Conservation (phyloP, 2,329 filamentous ascomycete genomes). For the Arthrobotrys pseudoclavata region DNA sequence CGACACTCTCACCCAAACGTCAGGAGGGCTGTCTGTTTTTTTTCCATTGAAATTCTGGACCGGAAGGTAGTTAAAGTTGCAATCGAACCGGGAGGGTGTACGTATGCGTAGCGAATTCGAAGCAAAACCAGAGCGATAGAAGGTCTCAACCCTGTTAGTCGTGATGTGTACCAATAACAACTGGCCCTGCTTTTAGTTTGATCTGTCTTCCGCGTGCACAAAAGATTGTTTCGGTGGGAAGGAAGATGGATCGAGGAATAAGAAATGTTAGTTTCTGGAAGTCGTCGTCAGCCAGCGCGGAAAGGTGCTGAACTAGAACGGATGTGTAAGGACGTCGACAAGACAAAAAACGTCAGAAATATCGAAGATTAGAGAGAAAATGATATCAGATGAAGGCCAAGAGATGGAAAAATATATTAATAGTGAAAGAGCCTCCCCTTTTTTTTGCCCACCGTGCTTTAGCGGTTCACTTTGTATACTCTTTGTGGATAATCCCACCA, state of each 20-base stretch:
- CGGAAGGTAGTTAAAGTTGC: slow-evolving; percentile 52
- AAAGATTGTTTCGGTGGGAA: slow-evolving; percentile 7
- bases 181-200: slow-evolving; percentile 18
- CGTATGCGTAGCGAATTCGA: slow-evolving; percentile 20
- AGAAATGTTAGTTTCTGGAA: slow-evolving; percentile 27
- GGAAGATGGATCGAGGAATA: not conserved
- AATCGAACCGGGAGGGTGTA: slow-evolving; percentile 13
- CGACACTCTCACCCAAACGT: slow-evolving; percentile 26
- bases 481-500: slow-evolving; percentile 44
- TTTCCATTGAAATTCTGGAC: slow-evolving; percentile 43
- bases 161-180: slow-evolving; percentile 24
- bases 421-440: slow-evolving; percentile 40
- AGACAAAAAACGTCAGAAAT: not conserved
- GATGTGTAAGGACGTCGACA: slow-evolving; percentile 15
- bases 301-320: slow-evolving; percentile 21
- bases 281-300: slow-evolving; percentile 46
- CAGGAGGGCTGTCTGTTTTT: slow-evolving; percentile 32
- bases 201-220: not conserved
- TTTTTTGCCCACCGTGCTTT: slow-evolving; percentile 8
- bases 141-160: slow-evolving; percentile 41
- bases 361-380: slow-evolving; percentile 7
- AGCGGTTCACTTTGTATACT: slow-evolving; percentile 16
- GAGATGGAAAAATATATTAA: slow-evolving; percentile 44
- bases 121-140: slow-evolving; percentile 20
- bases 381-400: slow-evolving; percentile 46